Evolutionary conservation across 2,329 filamentous ascomycete species (phyloP), one percentile per base, ranked within the genome.

Genomic region (Venturia effusa): DNA sequence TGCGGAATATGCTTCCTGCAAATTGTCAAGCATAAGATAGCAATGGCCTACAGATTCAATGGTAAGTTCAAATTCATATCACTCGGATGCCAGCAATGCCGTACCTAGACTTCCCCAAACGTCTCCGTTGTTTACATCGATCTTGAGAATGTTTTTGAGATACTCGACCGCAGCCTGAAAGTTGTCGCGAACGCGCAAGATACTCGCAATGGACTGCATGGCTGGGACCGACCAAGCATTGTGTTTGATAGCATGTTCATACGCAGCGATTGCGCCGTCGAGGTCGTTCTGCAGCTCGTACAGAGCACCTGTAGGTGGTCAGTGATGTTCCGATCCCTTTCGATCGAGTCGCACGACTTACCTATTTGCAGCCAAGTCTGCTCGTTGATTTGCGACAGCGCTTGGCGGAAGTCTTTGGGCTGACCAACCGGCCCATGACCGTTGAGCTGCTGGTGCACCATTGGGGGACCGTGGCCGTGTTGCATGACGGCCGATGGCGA

Each of bases 21-120:
- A 78, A 71, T 97, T 93, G 72, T 99, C 94, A 84, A 96, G 96
- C 94, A 99, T 99, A 32, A 99, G 81, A 74, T 93, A 96, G 78
- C 94, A 97, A 75, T 97, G 94, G n/a, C 94, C 91, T 93, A 69
- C 17, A 55, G 37, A 61, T 3, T 7, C 10, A 32, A 60, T 7
- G 13, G 11, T 34, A n/a, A 55, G 48, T 54, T 65, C 27, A 30
- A 17, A 61, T 10, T 17, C 10, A 22, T 37, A n/a, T 32, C 62
- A 62, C 22, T 22, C 17, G 60, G 8, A 62, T 64, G 37, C 34
- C 24, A 27, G 43, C 43, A 2, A 39, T 60, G 10, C 74, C 84
- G 68, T 81, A 94, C 90, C 93, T 37, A 97, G 81, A 73, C 92
- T 96, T 59, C 93, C 93, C 94, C 93, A 97, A 55, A 94, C 92